Evolutionary conservation across 2,329 filamentous ascomycete species (phyloP).

Genomic region (Magnaporthiopsis poae): DNA sequence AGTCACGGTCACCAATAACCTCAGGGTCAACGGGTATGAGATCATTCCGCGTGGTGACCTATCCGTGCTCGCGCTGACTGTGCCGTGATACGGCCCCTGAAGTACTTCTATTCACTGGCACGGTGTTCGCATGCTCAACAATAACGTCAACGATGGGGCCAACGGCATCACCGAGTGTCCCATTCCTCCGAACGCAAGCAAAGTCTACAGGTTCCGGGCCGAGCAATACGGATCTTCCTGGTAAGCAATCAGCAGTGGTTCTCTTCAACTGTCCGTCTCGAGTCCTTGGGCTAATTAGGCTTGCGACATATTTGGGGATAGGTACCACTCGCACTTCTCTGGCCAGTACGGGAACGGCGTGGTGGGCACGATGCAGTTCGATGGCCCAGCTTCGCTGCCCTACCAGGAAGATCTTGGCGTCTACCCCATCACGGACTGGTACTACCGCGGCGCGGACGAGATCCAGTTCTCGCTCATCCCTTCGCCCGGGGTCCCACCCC

Average conservation of each 20-base stretch:
- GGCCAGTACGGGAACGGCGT: constrained; percentile 41
- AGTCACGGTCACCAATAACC: constrained; percentile 55
- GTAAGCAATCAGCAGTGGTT: constrained; percentile 10
- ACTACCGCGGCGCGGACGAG: constrained; percentile 25
- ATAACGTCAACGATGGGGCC: constrained; percentile 34
- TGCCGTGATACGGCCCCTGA: background rate
- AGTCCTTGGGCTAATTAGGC: background rate
- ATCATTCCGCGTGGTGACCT: background rate
- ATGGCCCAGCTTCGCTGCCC: constrained; percentile 26
- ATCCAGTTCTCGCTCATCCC: constrained; percentile 15
- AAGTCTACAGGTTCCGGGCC: constrained; percentile 26
- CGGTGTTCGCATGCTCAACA: constrained; percentile 34
- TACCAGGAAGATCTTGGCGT: constrained; percentile 45
- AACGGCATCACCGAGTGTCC: constrained; percentile 35
- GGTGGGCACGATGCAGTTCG: constrained; percentile 37
- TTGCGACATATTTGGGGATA: background rate
- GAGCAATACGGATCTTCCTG: constrained; percentile 28
- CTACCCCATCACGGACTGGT: constrained; percentile 44
- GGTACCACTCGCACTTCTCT: constrained; percentile 40
- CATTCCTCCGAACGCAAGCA: constrained; percentile 23
- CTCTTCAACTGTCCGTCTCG: background rate
- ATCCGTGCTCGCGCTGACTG: background rate
- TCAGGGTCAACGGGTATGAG: constrained; percentile 33
- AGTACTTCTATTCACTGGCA: constrained; percentile 39
- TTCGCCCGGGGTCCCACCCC: constrained; percentile 17